These are phyloP conservation scores for Lactuca sativa DNA, from an alignment of 129 eudicot species.

Conservation along the genomic window DNA sequence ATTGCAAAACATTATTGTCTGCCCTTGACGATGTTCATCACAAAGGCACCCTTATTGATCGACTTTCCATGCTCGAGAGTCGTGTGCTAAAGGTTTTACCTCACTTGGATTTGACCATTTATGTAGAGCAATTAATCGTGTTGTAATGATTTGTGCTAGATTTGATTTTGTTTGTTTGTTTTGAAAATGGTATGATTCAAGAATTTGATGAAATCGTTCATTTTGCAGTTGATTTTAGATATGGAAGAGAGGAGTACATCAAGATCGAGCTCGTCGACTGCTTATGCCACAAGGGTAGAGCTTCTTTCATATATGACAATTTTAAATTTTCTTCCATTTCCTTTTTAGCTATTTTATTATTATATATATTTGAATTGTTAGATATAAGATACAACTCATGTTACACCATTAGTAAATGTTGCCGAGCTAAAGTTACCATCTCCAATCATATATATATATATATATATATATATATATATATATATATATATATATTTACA, in stretches of 20 bases:
- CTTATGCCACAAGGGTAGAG: slow-evolving; percentile 31
- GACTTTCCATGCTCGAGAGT: slow-evolving; percentile 62
- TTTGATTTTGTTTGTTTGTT: neutral
- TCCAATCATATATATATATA: too few species aligned
- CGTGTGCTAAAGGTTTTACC: slow-evolving; percentile 57
- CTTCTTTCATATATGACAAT: neutral
- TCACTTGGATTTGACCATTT: neutral
- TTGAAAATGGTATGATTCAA: neutral
- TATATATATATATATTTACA: neutral
- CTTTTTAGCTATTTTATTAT: slow-evolving; percentile 9
- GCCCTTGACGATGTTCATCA: slow-evolving; percentile 75
- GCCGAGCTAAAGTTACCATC: neutral
- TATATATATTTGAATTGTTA: neutral
- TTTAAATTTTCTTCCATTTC: slow-evolving; percentile 14
- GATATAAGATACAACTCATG: slow-evolving; percentile 8
- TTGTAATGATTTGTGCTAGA: neutral
- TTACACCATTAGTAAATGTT: neutral
- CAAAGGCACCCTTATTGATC: slow-evolving; percentile 73
- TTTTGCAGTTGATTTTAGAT: slow-evolving; percentile 50
- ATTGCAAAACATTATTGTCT: slow-evolving; percentile 39
- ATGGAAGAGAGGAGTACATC: slow-evolving; percentile 64
- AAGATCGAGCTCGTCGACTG: slow-evolving; percentile 61
- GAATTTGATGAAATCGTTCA: neutral
- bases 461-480: too few species aligned
- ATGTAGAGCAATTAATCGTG: neutral